Percentiles rank a stretch among this genome's conserved stretches.
Conservation (phyloP, 306 rosid species). For the Abrus precatorius region DNA sequence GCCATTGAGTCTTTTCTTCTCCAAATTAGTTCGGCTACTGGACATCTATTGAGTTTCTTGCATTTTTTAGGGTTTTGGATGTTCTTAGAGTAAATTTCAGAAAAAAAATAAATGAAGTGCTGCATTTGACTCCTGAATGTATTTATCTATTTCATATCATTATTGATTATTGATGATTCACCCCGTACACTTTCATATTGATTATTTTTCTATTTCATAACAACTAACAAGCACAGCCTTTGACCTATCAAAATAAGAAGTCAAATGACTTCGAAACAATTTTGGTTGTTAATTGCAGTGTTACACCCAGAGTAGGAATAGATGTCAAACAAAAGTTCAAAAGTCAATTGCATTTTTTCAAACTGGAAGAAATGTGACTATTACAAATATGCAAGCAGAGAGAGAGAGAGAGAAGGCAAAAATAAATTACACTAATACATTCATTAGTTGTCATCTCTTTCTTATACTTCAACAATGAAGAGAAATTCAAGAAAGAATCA, state of each 20-base stretch:
- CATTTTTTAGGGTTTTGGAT: not conserved
- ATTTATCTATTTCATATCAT: conserved; percentile 2
- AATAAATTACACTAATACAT: conserved; percentile 30
- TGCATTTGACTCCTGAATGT: not conserved
- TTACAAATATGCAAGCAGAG: conserved; percentile 26
- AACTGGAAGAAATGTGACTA: conserved; percentile 13
- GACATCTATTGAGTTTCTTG: not conserved
- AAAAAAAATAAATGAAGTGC: not conserved
- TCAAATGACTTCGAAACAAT: not conserved
- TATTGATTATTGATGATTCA: not conserved
- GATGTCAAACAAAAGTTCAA: conserved; percentile 16
- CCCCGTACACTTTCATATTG: not conserved
- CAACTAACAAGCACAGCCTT: conserved; percentile 17
- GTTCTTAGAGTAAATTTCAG: not conserved
- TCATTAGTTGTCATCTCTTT: conserved; percentile 1
- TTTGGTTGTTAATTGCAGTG: not conserved
- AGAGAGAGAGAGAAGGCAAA: conserved; percentile 1
- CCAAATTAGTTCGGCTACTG: not conserved
- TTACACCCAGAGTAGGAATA: not conserved
- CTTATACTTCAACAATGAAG: conserved; percentile 14
- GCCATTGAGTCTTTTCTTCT: not conserved
- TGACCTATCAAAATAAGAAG: not conserved
- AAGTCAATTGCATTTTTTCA: not conserved
- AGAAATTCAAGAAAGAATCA: conserved; percentile 49
- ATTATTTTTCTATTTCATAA: no score